phyloP scores from a whole-genome alignment of 2,329 filamentous ascomycete genomes.

The Colletotrichum tropicale region DNA sequence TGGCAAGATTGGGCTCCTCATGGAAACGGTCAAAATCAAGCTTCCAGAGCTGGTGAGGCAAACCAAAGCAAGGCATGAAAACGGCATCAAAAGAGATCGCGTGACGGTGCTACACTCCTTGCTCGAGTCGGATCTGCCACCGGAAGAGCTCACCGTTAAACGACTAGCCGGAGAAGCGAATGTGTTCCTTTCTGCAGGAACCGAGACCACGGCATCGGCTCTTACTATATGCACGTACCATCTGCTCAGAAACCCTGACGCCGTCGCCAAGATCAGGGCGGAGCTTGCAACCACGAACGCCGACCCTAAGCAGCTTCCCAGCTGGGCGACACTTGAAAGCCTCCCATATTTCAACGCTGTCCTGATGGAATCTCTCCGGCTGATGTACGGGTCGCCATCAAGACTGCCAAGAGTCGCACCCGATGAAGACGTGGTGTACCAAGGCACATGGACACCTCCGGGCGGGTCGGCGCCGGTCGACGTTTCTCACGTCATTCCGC shows the following conservation, averaged over 20 bases:
- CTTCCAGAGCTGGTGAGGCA: not conserved
- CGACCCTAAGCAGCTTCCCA: not conserved
- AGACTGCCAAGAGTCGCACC: constrained; percentile 32
- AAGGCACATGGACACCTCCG: constrained; percentile 23
- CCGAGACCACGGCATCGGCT: constrained; percentile 31
- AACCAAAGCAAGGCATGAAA: not conserved
- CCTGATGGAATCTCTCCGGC: constrained; percentile 41
- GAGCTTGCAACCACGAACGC: not conserved
- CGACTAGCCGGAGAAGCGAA: constrained; percentile 42
- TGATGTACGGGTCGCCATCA: constrained; percentile 40
- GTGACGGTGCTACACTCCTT: constrained; percentile 30
- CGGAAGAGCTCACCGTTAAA: constrained; percentile 37
- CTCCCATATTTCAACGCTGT: constrained; percentile 42
- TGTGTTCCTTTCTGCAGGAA: constrained; percentile 39
- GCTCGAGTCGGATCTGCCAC: constrained; percentile 34
- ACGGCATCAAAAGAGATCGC: not conserved
- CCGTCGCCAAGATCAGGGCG: not conserved
- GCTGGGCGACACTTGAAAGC: constrained; percentile 31
- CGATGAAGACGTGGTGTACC: constrained; percentile 31
- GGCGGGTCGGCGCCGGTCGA: not conserved
- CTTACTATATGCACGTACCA: not conserved
- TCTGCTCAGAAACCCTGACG: not conserved
- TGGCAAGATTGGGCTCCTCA: not conserved
- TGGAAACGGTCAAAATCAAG: not conserved
- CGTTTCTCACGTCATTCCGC: constrained; percentile 31